phyloP scores from a whole-genome alignment of 495 filamentous ascomycete species.

The Penicillium chermesinum region DNA sequence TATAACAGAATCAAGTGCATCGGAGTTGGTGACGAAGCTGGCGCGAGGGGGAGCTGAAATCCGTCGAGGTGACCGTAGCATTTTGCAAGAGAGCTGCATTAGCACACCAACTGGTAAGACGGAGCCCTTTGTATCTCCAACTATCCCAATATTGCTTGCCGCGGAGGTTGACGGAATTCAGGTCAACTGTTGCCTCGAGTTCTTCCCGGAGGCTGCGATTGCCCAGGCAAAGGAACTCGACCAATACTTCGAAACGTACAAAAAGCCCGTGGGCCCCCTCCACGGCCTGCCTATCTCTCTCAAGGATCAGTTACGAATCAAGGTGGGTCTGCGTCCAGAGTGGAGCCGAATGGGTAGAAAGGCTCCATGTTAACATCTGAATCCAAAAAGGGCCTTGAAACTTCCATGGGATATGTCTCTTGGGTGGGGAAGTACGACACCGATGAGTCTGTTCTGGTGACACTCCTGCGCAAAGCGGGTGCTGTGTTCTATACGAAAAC shows the following conservation, averaged over 20 bases:
- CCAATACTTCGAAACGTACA: slow-evolving; percentile 35
- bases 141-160: background rate
- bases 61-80: background rate
- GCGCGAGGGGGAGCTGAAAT: slow-evolving; percentile 6
- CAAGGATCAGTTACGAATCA: slow-evolving; percentile 61
- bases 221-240: slow-evolving; percentile 54
- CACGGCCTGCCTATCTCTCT: slow-evolving; percentile 58
- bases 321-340: no score
- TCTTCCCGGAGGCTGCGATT: slow-evolving; percentile 51
- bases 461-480: slow-evolving; percentile 15
- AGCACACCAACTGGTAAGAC: slow-evolving; percentile 10
- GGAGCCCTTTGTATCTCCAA: background rate
- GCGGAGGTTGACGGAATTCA: background rate
- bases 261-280: slow-evolving; percentile 45
- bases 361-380: background rate
- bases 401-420: slow-evolving; percentile 12
- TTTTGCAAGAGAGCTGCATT: slow-evolving; percentile 3
- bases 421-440: slow-evolving; percentile 11
- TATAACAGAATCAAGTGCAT: slow-evolving; percentile 7
- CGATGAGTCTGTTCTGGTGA: slow-evolving; percentile 9
- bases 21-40: slow-evolving; percentile 5
- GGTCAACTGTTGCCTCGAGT: slow-evolving; percentile 51
- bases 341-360: no score
- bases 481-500: slow-evolving; percentile 56
- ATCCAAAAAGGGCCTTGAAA: slow-evolving; percentile 20